phyloP scores from a whole-genome alignment of 805 yeast species.

The Spathaspora boniae region DNA sequence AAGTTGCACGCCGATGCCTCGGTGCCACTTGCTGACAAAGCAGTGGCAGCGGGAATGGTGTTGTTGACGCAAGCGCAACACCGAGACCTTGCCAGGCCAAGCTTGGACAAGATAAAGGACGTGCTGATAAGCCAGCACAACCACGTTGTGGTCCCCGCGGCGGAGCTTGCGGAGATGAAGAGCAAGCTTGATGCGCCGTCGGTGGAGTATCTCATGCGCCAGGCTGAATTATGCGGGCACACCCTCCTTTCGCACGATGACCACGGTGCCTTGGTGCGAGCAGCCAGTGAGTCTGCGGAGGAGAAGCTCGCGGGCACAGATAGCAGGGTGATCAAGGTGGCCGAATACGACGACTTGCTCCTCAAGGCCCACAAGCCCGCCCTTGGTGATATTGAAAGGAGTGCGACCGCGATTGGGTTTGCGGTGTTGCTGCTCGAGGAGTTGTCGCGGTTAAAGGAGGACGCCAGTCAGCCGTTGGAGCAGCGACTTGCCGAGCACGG shows the following conservation, averaged over 20 bases:
- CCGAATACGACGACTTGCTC: slow-evolving; percentile 30
- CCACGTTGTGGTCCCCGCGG: slow-evolving; percentile 12
- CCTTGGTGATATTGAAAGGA: slow-evolving; percentile 20
- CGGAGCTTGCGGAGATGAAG: slow-evolving; percentile 12
- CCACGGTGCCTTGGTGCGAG: slow-evolving; percentile 18
- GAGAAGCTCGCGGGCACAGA: slow-evolving; percentile 11
- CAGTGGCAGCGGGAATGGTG: slow-evolving; percentile 12
- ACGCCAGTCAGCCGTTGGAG: slow-evolving; percentile 12
- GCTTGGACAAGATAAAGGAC: slow-evolving; percentile 7
- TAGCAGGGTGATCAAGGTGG: slow-evolving; percentile 13
- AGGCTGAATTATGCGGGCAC: too few species aligned
- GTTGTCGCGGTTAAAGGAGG: slow-evolving; percentile 11
- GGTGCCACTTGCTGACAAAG: slow-evolving; percentile 15
- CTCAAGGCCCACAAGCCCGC: slow-evolving; percentile 26
- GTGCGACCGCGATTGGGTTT: slow-evolving; percentile 27
- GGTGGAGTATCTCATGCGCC: too few species aligned
- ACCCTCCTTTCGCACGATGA: slow-evolving; percentile 13
- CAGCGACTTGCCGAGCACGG: slow-evolving; percentile 18
- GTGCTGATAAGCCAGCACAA: slow-evolving; percentile 4
- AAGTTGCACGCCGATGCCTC: slow-evolving; percentile 7
- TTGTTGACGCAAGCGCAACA: slow-evolving; percentile 13
- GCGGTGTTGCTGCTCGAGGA: slow-evolving; percentile 17
- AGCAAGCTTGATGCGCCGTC: slow-evolving; percentile 7
- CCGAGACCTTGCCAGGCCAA: slow-evolving; percentile 5
- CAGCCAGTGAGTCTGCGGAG: slow-evolving; percentile 15